Base-by-base conservation (phyloP, 2,329 filamentous ascomycete genomes). In the Phialocephala sp. region DNA sequence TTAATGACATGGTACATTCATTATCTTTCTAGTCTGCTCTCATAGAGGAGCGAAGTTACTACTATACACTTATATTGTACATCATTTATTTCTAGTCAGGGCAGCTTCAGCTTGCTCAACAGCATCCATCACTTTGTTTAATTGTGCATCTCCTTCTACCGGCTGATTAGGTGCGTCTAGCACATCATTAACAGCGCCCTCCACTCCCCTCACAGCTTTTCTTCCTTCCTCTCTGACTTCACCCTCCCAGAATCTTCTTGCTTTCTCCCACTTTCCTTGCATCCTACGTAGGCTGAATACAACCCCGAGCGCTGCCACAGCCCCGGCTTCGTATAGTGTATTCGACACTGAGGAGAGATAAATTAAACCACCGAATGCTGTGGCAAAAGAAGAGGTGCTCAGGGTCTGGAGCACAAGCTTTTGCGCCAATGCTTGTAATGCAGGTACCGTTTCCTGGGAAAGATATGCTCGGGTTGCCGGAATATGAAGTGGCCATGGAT, bases 401-500 rank as follows among this genome's bases (percentile, higher is more conserved):
- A 76, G 47, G 0, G 91, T 91, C 73, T 93, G 89, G 4, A 96
- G 76, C 4, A 97, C 88, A 1, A 94, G 85, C 64, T 84, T 87
- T 77, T 94, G 91, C 0, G 90, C 90, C 0, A 92, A 80, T 1
- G 90, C 87, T 73, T 93, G 91, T 3, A 94, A 80, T 1, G 88
- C 86, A 1, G 90, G 89, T 1, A 93, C 84, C 0, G 89, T 91
- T 66, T 87, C 83, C n/a, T 83, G 79, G 50, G 88, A 83, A 2
- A 93, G 84, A 69, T 88, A 87, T 41, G 84, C 80, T n/a, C 93
- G 87, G 8, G 89, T 89, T 32, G 86, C 83, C 15, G 90, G 82
- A 66, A 97, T 94, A 65, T 92, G 87, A 2, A 86, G 84, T 1
- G 90, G 92, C 92, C 91, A 97, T 32, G 72, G 70, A 52, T 70